Evolutionary conservation across 257 asterid genomes (phyloP).

Genomic region (Capsicum pubescens): DNA sequence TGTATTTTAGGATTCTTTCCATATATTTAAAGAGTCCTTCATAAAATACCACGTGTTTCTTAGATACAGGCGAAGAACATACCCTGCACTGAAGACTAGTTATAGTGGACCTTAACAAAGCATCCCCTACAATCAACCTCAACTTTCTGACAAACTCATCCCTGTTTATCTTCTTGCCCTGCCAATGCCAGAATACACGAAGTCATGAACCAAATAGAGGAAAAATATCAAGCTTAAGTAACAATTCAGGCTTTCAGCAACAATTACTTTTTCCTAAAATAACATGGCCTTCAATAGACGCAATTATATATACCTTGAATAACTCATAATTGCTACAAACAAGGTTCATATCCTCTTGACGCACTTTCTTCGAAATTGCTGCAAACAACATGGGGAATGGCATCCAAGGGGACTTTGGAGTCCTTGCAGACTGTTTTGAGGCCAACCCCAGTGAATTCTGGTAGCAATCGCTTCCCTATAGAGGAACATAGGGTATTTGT

Average conservation of each 20-base stretch:
- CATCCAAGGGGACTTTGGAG: constrained; percentile 88
- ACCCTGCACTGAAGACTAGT: constrained; percentile 72
- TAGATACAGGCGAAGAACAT: constrained; percentile 26
- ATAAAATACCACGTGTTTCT: neutral
- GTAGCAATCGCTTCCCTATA: constrained; percentile 47
- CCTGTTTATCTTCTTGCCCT: constrained; percentile 70
- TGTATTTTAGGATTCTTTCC: no score
- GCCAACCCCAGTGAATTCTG: constrained; percentile 38
- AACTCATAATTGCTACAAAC: constrained; percentile 53
- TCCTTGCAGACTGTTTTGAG: constrained; percentile 43
- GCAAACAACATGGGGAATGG: constrained; percentile 76
- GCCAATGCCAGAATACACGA: neutral
- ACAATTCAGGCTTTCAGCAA: neutral
- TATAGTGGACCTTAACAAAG: constrained; percentile 63
- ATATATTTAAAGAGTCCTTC: no score
- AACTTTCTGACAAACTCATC: constrained; percentile 66
- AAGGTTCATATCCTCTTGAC: constrained; percentile 62
- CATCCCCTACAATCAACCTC: constrained; percentile 79
- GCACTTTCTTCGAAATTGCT: constrained; percentile 61
- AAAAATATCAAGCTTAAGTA: constrained; percentile 8
- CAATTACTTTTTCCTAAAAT: constrained; percentile 10
- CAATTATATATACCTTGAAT: constrained; percentile 58
- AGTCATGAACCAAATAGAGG: constrained; percentile 25
- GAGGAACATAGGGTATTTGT: constrained; percentile 25
- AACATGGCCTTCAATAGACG: neutral